These are phyloP conservation scores for Cyclocybe aegerita DNA, from an alignment of 768 basidiomycete genomes.

Conservation along the genomic window DNA sequence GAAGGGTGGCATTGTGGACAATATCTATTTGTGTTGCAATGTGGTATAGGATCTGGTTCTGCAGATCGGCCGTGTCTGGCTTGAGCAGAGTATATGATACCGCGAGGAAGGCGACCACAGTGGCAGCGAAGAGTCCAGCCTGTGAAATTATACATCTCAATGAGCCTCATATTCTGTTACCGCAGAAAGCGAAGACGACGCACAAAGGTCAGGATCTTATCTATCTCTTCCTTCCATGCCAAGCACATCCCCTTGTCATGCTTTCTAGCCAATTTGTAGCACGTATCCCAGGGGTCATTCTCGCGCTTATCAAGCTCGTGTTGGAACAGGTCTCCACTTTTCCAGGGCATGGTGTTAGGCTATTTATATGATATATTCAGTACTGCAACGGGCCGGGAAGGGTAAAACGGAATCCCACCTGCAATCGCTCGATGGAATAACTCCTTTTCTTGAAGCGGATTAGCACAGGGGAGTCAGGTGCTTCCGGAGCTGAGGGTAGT, in stretches of 20 bases:
- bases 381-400: no score
- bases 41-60: conserved; percentile 7
- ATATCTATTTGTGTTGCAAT: not conserved
- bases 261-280: conserved; percentile 13
- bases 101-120: conserved; percentile 31
- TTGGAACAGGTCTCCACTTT: conserved; percentile 13
- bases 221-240: conserved; percentile 24
- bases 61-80: conserved; percentile 22
- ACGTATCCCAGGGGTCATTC: conserved; percentile 19
- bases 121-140: conserved; percentile 40
- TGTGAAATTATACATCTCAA: conserved; percentile 4
- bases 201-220: conserved; percentile 27
- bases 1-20: not conserved
- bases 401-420: no score
- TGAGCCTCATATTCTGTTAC: not conserved
- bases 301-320: conserved; percentile 5
- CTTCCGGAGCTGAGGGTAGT: no score
- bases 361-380: no score
- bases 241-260: conserved; percentile 24
- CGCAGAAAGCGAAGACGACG: not conserved
- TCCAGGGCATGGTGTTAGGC: conserved; percentile 3
- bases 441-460: no score
- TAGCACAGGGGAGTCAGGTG: no score
- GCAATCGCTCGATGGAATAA: no score
- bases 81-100: conserved; percentile 28